Conservation (phyloP, 208 protist species). For the Acanthamoeba healyi region DNA sequence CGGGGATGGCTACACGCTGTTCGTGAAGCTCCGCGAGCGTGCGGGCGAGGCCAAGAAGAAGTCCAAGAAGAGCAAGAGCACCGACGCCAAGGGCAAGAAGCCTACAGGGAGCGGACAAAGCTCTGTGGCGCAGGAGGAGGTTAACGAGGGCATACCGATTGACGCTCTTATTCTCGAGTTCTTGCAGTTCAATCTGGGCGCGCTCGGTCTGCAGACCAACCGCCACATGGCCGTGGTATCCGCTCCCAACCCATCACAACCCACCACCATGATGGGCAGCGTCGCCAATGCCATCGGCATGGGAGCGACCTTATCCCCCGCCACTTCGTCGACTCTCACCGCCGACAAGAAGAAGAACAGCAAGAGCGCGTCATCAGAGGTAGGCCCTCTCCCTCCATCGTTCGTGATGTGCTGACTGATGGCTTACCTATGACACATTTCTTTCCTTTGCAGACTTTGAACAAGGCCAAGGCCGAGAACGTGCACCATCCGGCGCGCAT, state of each 20-base stretch:
- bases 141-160: constrained; percentile 74
- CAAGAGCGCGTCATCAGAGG: constrained; percentile 26
- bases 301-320: not conserved
- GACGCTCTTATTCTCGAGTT: constrained; percentile 75
- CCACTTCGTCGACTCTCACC: not conserved
- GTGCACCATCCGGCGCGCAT: constrained; percentile 52
- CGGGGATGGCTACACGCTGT: constrained; percentile 30
- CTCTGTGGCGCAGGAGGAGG: constrained; percentile 47
- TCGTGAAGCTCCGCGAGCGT: constrained; percentile 35
- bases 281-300: constrained; percentile 13
- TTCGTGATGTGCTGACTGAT: not conserved
- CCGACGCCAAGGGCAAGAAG: constrained; percentile 57
- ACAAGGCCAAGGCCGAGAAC: constrained; percentile 53
- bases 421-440: not conserved
- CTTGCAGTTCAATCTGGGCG: constrained; percentile 78
- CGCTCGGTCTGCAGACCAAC: constrained; percentile 64
- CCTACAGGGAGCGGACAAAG: not conserved
- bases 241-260: not conserved
- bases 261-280: not conserved
- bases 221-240: not conserved
- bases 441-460: too few relatives aligned
- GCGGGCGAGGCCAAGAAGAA: constrained; percentile 30
- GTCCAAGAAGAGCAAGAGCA: constrained; percentile 36
- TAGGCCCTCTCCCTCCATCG: not conserved
- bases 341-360: constrained; percentile 44